Base-by-base conservation (phyloP, 352 stramenopile species). In the Globisporangium carolinianum region DNA sequence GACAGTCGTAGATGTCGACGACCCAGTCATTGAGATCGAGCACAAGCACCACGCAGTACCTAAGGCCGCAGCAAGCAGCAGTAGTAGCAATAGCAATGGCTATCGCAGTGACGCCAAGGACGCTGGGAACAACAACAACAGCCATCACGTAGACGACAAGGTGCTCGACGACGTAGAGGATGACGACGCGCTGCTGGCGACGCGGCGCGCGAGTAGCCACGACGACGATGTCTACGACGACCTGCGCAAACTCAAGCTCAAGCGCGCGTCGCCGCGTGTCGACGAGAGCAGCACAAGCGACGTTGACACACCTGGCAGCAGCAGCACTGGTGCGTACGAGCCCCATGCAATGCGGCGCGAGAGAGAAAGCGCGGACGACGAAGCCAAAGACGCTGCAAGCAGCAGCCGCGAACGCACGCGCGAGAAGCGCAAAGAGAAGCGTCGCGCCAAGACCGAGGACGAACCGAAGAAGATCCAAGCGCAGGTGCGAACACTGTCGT, bases 391-490 rank as follows among this genome's bases (percentile, higher is more conserved):
- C 39, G 24, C 46, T 36, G 50, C 49, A 36, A 64, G 62, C 35
- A 32, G 2, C 24, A 32, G 24, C 24, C 58, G 73, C 3, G 71
- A 82, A 7, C 72, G 74, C 18, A 65, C 68, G 45, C 75, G 69
- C 1, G 79, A 87, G 48, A 78, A 73, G 47, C 78, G 73, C 6
- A 79, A 74, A 45, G 76, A 89, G 37, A 80, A 68, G 45, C 61
- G 70, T 7, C 72, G 77, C 17, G 76, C 64, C 59, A 87, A 88
- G 53, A 65, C 80, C n/a, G 69, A 88, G 9, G 65, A 82, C 18
- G 82, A 88, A 42, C 64, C 74, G 18, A 92, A 89, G 62, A 85
- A 84, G 53, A 66, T 89, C 24, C 68, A 77, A 63, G 73, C 72
- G 14, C 78, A 86, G 63, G 76, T 83, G 63, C 9, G 57, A 53